Evolutionary conservation across 805 yeast genomes (phyloP).

Genomic region (Pichia membranifaciens): DNA sequence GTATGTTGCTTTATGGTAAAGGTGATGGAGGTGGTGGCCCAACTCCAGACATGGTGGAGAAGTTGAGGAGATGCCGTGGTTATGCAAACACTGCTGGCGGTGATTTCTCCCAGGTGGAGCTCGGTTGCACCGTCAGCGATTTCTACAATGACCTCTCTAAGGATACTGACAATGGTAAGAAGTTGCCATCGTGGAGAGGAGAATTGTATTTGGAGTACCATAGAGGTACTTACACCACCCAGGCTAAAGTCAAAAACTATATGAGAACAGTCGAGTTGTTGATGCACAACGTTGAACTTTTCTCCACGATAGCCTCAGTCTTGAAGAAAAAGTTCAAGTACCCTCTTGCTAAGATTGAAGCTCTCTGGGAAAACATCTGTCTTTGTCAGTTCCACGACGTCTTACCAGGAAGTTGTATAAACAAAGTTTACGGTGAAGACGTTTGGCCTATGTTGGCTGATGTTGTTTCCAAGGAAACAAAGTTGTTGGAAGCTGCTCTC

Average conservation of each 20-base stretch:
- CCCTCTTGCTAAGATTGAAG: conserved; percentile 63
- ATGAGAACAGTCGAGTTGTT: conserved; percentile 73
- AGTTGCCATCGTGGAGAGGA: conserved; percentile 84
- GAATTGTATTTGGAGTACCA: conserved; percentile 93
- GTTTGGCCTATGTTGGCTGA: conserved; percentile 71
- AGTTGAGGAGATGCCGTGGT: conserved; percentile 86
- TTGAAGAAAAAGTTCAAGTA: conserved; percentile 50
- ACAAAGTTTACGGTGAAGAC: conserved; percentile 83
- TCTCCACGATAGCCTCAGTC: conserved; percentile 73
- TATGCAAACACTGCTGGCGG: conserved; percentile 70
- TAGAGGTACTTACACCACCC: conserved; percentile 95
- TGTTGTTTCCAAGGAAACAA: conserved; percentile 47
- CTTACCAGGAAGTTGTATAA: conserved; percentile 95
- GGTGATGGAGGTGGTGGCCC: conserved; percentile 99
- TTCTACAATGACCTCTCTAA: conserved; percentile 64
- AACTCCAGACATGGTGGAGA: conserved; percentile 86
- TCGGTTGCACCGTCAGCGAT: conserved; percentile 74
- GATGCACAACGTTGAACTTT: conserved; percentile 78
- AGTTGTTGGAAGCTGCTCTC: conserved; percentile 45
- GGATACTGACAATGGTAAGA: conserved; percentile 57
- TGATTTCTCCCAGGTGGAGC: conserved; percentile 70
- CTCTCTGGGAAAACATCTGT: conserved; percentile 82
- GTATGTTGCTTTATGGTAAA: conserved; percentile 78
- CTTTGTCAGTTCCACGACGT: conserved; percentile 96
- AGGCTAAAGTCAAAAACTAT: conserved; percentile 75